These are phyloP conservation scores for Sclerotinia minor DNA, from an alignment of 2,329 filamentous ascomycete genomes.

Conservation along the genomic window DNA sequence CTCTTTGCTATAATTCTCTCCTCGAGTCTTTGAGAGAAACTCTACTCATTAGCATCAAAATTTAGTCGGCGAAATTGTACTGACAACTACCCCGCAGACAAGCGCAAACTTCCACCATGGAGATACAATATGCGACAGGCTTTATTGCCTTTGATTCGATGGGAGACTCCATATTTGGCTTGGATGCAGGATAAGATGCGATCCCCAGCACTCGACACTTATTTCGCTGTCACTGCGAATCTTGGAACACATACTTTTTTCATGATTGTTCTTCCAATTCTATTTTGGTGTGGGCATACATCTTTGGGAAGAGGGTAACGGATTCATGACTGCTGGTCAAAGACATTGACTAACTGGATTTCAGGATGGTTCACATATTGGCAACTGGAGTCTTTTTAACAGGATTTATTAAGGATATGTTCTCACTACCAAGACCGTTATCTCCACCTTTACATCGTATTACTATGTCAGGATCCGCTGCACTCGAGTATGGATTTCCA, in stretches of 20 bases:
- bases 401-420: constrained; percentile 90
- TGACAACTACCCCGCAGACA: constrained; percentile 57
- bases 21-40: neutral
- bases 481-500: constrained; percentile 94
- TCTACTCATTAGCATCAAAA: neutral
- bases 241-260: constrained; percentile 98
- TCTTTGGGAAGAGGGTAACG: constrained; percentile 83
- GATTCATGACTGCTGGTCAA: constrained; percentile 14
- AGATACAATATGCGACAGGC: constrained; percentile 80
- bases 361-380: constrained; percentile 70
- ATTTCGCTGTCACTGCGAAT: constrained; percentile 96
- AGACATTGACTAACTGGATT: constrained; percentile 30
- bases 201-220: constrained; percentile 84
- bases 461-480: constrained; percentile 94
- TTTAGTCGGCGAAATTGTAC: constrained; percentile 2
- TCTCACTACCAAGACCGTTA: constrained; percentile 86
- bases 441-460: constrained; percentile 92
- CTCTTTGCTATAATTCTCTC: neutral
- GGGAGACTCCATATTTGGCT: constrained; percentile 93
- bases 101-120: constrained; percentile 80
- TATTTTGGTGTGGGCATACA: constrained; percentile 94
- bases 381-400: constrained; percentile 82
- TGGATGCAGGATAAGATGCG: constrained; percentile 78
- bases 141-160: constrained; percentile 82
- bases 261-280: constrained; percentile 90